Evolutionary conservation across 2,329 filamentous ascomycete genomes (phyloP).

Genomic region (Aspergillus pseudoglaucus): DNA sequence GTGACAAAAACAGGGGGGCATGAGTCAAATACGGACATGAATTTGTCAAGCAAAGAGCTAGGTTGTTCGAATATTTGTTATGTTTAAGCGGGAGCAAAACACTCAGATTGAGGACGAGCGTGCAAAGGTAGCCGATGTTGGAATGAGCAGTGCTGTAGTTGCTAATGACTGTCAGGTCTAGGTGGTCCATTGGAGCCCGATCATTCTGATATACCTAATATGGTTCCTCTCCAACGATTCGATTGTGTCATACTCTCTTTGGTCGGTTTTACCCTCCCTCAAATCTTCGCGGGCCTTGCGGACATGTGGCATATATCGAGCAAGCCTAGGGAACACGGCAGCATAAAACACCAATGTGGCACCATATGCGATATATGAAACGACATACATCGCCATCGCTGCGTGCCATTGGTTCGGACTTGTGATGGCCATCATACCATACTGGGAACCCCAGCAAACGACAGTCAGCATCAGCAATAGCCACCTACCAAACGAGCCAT

Average conservation of each 20-base stretch:
- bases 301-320: conserved; percentile 37
- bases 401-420: conserved; percentile 34
- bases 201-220: conserved; percentile 23
- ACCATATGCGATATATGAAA: conserved; percentile 36
- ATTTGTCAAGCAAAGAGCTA: conserved; percentile 37
- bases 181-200: not conserved
- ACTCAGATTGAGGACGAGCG: conserved; percentile 34
- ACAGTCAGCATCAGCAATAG: conserved; percentile 35
- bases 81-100: conserved; percentile 33
- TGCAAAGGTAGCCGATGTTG: conserved; percentile 38
- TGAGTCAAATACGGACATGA: conserved; percentile 24
- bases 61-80: conserved; percentile 32
- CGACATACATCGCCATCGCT: conserved; percentile 37
- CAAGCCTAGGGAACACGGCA: conserved; percentile 35
- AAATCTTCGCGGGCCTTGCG: conserved; percentile 37
- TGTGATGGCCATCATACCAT: conserved; percentile 34
- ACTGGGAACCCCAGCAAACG: conserved; percentile 37
- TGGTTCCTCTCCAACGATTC: conserved; percentile 39
- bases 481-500: conserved; percentile 38
- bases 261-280: conserved; percentile 31
- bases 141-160: conserved; percentile 39
- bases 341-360: conserved; percentile 40
- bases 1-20: not conserved
- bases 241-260: conserved; percentile 35
- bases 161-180: conserved; percentile 14